phyloP scores from a whole-genome alignment of 192 early-diverging fungal species.

The Jimgerdemannia lactiflua region DNA sequence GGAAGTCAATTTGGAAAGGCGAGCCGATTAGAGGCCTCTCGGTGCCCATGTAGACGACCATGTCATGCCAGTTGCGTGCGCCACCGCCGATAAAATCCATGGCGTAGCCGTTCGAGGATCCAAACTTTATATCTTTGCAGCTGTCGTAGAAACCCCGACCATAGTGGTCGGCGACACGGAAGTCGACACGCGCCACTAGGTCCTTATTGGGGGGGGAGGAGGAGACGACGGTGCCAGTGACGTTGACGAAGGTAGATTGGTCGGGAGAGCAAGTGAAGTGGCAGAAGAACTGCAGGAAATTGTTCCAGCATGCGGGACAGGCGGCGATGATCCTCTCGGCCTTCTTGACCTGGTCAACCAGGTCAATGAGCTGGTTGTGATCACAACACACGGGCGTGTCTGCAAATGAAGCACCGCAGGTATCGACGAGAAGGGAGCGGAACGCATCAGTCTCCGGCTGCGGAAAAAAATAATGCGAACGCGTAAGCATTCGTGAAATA shows the following conservation, averaged over 20 bases:
- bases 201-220: conserved; percentile 21
- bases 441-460: conserved; percentile 35
- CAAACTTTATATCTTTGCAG: conserved; percentile 69
- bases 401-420: conserved; percentile 48
- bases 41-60: conserved; percentile 53
- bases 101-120: conserved; percentile 58
- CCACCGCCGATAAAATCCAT: conserved; percentile 69
- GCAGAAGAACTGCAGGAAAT: conserved; percentile 62
- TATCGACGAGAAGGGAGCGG: conserved; percentile 40
- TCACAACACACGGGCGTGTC: conserved; percentile 53
- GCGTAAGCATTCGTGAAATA: background rate
- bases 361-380: conserved; percentile 43
- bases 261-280: conserved; percentile 63
- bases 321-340: conserved; percentile 51
- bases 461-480: background rate
- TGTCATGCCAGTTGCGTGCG: conserved; percentile 50
- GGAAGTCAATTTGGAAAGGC: conserved; percentile 65
- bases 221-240: conserved; percentile 34
- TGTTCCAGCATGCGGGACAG: conserved; percentile 68
- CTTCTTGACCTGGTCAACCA: conserved; percentile 44
- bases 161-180: conserved; percentile 50
- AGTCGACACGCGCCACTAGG: conserved; percentile 45
- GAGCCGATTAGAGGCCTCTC: conserved; percentile 51
- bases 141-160: conserved; percentile 55
- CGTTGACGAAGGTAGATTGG: conserved; percentile 63